Percentiles rank a stretch among this genome's conserved stretches.
Conservation (phyloP, 768 basidiomycete genomes). For the Tubosaeta sp. region DNA sequence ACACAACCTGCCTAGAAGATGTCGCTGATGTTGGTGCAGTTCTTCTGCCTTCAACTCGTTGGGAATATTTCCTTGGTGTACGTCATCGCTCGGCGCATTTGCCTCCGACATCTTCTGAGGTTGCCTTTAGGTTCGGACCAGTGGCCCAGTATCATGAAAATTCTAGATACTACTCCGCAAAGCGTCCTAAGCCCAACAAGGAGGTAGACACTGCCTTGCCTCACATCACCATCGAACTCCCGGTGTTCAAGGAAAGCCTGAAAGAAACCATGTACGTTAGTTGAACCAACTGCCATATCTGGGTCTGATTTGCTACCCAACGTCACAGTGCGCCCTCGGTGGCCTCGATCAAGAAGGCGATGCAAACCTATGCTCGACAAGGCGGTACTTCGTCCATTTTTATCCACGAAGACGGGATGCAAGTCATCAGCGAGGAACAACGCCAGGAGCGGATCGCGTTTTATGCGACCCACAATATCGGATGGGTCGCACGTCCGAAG, state of each 20-base stretch:
- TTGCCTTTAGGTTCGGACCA: slow-evolving; percentile 57
- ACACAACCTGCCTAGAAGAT: background rate
- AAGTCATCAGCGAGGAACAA: slow-evolving; percentile 44
- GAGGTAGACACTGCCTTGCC: slow-evolving; percentile 62
- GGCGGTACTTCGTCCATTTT: slow-evolving; percentile 56
- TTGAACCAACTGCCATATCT: background rate
- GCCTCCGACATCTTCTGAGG: slow-evolving; percentile 4
- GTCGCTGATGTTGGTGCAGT: slow-evolving; percentile 37
- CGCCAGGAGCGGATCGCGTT: slow-evolving; percentile 45
- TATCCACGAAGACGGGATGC: slow-evolving; percentile 60
- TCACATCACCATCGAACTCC: slow-evolving; percentile 77
- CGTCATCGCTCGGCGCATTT: background rate
- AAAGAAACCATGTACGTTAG: slow-evolving; percentile 69
- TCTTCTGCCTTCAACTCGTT: slow-evolving; percentile 70
- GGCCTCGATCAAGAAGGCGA: slow-evolving; percentile 59
- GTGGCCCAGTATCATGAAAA: slow-evolving; percentile 84
- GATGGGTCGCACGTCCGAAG: slow-evolving; percentile 56
- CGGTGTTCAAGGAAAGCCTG: slow-evolving; percentile 83
- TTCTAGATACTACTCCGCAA: slow-evolving; percentile 76
- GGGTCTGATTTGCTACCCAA: background rate
- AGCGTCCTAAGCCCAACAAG: slow-evolving; percentile 53
- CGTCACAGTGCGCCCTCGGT: slow-evolving; percentile 62
- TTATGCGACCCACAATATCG: slow-evolving; percentile 55
- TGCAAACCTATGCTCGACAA: slow-evolving; percentile 64
- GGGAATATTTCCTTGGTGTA: slow-evolving; percentile 60